Evolutionary conservation across 129 eudicot species (phyloP).

Genomic region (Flaveria sonorensis): DNA sequence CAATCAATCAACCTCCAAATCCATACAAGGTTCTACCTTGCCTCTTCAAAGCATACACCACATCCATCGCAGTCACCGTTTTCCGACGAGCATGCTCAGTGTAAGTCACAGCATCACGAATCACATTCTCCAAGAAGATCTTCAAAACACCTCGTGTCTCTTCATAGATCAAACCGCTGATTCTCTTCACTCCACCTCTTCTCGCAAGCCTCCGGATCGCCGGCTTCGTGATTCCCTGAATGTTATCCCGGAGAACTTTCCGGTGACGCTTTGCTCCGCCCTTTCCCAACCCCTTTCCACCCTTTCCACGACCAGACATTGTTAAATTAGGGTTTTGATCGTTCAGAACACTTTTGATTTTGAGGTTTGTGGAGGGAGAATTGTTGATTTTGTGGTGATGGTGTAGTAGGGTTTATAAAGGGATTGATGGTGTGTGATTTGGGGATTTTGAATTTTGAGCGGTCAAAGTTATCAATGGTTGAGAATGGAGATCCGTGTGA

Average conservation of each 20-base stretch:
- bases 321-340: not conserved
- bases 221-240: constrained; percentile 24
- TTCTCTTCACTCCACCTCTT: constrained; percentile 14
- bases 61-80: constrained; percentile 25
- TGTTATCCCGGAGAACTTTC: constrained; percentile 20
- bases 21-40: constrained; percentile 26
- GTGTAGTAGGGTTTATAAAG: not conserved
- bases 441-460: constrained; percentile 26
- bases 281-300: constrained; percentile 22
- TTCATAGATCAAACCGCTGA: constrained; percentile 24
- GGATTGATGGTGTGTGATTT: not conserved
- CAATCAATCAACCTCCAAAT: constrained; percentile 7
- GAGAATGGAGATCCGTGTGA: constrained; percentile 20
- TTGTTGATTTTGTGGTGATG: not conserved
- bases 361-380: not conserved
- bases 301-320: constrained; percentile 33
- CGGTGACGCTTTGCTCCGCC: constrained; percentile 26
- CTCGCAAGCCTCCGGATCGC: constrained; percentile 19
- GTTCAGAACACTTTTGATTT: not conserved
- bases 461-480: not conserved
- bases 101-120: constrained; percentile 21
- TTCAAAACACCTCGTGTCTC: constrained; percentile 22
- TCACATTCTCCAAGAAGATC: constrained; percentile 27
- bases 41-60: constrained; percentile 21
- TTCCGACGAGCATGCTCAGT: constrained; percentile 16